phyloP scores from a whole-genome alignment of 2,329 filamentous ascomycete genomes.

The Fusarium humuli region DNA sequence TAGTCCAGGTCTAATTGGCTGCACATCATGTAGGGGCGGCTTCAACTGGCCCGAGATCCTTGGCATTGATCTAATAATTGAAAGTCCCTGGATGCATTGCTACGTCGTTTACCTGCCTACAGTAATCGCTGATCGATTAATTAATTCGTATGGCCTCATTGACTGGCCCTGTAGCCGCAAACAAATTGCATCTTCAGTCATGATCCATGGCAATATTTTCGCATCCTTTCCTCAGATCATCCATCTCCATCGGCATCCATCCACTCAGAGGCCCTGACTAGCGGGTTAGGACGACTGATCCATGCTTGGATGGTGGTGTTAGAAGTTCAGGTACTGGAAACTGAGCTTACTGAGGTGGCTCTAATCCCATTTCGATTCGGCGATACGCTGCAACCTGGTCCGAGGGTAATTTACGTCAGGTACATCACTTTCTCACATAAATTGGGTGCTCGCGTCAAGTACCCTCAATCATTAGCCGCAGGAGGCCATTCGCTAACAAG shows the following conservation, averaged over 20 bases:
- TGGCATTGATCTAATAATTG: conserved; percentile 23
- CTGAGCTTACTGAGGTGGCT: not conserved
- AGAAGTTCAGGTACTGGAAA: conserved; percentile 30
- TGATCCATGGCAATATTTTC: conserved; percentile 8
- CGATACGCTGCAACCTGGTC: conserved; percentile 21
- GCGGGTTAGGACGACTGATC: not conserved
- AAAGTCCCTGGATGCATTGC: conserved; percentile 1
- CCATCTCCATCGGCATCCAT: not conserved
- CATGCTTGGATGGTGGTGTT: conserved; percentile 11
- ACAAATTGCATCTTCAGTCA: not conserved
- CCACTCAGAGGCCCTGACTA: conserved; percentile 4
- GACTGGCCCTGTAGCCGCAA: conserved; percentile 15
- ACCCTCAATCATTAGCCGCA: not conserved
- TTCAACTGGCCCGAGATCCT: conserved; percentile 3
- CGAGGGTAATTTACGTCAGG: conserved; percentile 15
- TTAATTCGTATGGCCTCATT: conserved; percentile 17
- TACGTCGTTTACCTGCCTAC: conserved; percentile 6
- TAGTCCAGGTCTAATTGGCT: not conserved
- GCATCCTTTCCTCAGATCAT: conserved; percentile 18
- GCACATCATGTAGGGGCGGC: not conserved
- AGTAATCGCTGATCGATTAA: not conserved
- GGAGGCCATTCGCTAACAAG: conserved; percentile 12
- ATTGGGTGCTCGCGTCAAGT: not conserved
- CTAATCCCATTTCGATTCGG: conserved; percentile 24
- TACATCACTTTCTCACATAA: conserved; percentile 23